Evolutionary conservation across 2,329 filamentous ascomycete genomes (phyloP), one percentile per base, ranked within the genome.

Genomic region (Epichloe sp.): DNA sequence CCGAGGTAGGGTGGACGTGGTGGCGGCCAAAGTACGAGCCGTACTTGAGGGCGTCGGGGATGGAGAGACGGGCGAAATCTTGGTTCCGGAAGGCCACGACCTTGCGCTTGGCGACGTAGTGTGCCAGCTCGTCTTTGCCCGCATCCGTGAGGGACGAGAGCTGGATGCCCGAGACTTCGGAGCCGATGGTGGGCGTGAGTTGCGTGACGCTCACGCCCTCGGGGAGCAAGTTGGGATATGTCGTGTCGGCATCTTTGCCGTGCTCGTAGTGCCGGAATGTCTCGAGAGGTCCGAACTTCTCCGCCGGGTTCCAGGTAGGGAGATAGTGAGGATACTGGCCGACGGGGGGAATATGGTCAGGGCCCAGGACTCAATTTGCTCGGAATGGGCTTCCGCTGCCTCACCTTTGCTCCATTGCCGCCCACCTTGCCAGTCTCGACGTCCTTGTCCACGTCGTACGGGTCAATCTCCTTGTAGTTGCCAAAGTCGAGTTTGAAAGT

Each of bases 1-100:
- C 86, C 0, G 82, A 86, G 0, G 85, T 86, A 4, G 86, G 86
- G 59, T 91, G 87, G 52, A 91, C 86, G 68, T 93, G 87, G 58
- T 86, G 84, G 8, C 85, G 80, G 45, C 87, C 87, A 61, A 89
- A 93, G 69, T 90, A 89, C 49, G 78, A 75, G 47, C 81, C 86
- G 56, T 81, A 82, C 19, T 83, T 74, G 38, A 88, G 72, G 1
- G 83, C 86, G 8, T 86, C 75, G 31, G 78, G 65, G 60, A 90
- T 88, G 7, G 84, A 77, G 11, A 88, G 72, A 56, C 85, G 74
- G 40, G 79, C 79, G 56, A 85, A 82, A 64, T 90, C 83, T 62
- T 90, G 86, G 60, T 82, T 75, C 23, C 85, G 80, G 74, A 91
- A 90, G 35, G 83, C 80, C 15, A 88, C 85, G 5, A 90, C 85